These are phyloP conservation scores for Acanthamoeba royreba DNA, from an alignment of 208 protist genomes.

Conservation along the genomic window DNA sequence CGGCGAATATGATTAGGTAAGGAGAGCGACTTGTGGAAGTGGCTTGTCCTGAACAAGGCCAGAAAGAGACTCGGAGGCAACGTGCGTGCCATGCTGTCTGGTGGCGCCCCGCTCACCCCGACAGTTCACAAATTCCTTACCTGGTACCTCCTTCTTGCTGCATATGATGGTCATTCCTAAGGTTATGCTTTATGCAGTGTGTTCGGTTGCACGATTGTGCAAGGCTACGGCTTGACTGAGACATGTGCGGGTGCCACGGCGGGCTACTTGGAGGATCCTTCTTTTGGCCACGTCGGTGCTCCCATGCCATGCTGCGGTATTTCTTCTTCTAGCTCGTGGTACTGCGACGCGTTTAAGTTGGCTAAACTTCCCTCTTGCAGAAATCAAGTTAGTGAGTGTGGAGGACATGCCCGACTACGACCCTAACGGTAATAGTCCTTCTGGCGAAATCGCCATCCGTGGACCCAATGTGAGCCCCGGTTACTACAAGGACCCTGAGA, in stretches of 20 bases:
- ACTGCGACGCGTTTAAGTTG: neutral
- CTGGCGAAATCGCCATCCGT: conserved; percentile 77
- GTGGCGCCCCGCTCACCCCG: conserved; percentile 78
- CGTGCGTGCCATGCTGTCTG: conserved; percentile 79
- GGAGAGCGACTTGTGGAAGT: neutral
- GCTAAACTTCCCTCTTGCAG: neutral
- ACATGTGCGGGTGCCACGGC: neutral
- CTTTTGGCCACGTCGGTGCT: neutral
- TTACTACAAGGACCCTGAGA: conserved; percentile 79
- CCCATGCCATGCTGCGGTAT: conserved; percentile 1
- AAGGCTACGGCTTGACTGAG: conserved; percentile 85
- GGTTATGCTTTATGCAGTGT: neutral
- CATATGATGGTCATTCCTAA: neutral
- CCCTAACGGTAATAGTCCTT: neutral
- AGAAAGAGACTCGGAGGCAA: conserved; percentile 72
- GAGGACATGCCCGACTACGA: conserved; percentile 73
- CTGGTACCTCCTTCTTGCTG: neutral
- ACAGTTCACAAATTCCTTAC: conserved; percentile 78
- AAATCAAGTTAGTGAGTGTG: conserved; percentile 87
- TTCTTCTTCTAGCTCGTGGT: too few species aligned
- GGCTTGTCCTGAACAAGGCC: conserved; percentile 20
- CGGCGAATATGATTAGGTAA: neutral
- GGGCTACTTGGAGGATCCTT: neutral
- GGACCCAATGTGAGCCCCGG: conserved; percentile 77
- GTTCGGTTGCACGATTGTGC: conserved; percentile 57